Base-by-base conservation (phyloP, 2,329 filamentous ascomycete genomes). In the Diaporthe citriasiana region DNA sequence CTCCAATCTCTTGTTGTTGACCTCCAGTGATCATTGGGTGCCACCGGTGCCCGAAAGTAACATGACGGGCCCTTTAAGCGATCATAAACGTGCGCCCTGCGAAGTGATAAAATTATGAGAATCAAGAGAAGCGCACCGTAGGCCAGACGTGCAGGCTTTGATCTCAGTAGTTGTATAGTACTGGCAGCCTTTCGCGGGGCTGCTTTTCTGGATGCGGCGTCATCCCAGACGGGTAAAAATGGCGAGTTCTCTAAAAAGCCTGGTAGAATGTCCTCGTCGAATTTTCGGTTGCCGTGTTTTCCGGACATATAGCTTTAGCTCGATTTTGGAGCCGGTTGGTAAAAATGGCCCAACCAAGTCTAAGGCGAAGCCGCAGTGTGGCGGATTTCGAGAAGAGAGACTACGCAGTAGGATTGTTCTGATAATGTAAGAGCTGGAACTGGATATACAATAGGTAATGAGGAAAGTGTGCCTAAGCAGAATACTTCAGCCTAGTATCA, bases 211-310 rank as follows among this genome's bases (percentile, higher is more conserved):
- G 25, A 30, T 13, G 33, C 47, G 12, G 19, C 25, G 25, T 63
- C 33, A 53, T 63, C 63, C 70, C 70, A 71, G 27, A 71, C 47
- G 8, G 70, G 70, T 45, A 71, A 17, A n/a, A 71, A 71, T 17
- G 70, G 70, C 3, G 70, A 71, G 35, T 71, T 17, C 35, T 71
- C 70, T 25, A 71, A 27, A 19, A 71, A 71, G n/a, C 63, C 70
- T 19, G 70, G 70, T 27, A 71, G 27, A 45, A 33, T 25, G 47
- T 71, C 70, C 56, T 71, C 70, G 8, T 71, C 70, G 8, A 50
- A 9, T 35, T 55, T 71, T 4, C 70, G 25, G 8, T 40, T 33
- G 19, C n/a, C 17, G 10, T 22, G 45, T 27, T 45, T 71, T 15
- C 33, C 22, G 25, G 56, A 27, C 70, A 71, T 71, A 63, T 38